Evolutionary conservation across 2,329 filamentous ascomycete species (phyloP).

Genomic region (Phaeophleospora eucalypticola): DNA sequence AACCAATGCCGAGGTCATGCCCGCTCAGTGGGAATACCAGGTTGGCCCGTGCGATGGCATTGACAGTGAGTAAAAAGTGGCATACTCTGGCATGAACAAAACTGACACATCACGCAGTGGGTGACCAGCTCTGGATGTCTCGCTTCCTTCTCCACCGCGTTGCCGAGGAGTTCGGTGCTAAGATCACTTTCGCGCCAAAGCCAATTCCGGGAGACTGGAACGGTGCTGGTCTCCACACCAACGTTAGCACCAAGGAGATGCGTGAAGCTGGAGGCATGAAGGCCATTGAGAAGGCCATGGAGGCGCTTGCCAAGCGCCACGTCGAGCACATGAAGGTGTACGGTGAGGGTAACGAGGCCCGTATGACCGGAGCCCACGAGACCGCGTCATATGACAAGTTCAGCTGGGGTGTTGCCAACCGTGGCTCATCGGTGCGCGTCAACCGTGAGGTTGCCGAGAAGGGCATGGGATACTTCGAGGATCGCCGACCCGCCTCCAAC

Average conservation of each 20-base stretch:
- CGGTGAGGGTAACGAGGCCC: slow-evolving; percentile 90
- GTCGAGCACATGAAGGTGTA: slow-evolving; percentile 74
- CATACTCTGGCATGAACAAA: not conserved
- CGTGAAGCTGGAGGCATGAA: slow-evolving; percentile 92
- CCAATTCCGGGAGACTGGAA: slow-evolving; percentile 96
- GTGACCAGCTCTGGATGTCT: slow-evolving; percentile 93
- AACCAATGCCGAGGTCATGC: slow-evolving; percentile 99
- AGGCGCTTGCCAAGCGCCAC: slow-evolving; percentile 49
- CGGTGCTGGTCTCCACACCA: slow-evolving; percentile 87
- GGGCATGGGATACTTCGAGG: slow-evolving; percentile 91
- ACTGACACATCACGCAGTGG: slow-evolving; percentile 53
- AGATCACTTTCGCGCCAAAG: slow-evolving; percentile 94
- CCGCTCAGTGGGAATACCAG: slow-evolving; percentile 97
- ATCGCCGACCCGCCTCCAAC: slow-evolving; percentile 66
- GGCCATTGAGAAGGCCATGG: slow-evolving; percentile 75
- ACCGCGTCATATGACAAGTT: slow-evolving; percentile 92
- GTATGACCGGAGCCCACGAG: slow-evolving; percentile 91
- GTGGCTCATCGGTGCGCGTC: slow-evolving; percentile 89
- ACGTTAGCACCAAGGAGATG: slow-evolving; percentile 89
- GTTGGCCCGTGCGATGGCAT: slow-evolving; percentile 88
- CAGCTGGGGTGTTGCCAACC: slow-evolving; percentile 91
- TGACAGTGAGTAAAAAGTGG: slow-evolving; percentile 59
- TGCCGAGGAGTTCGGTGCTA: slow-evolving; percentile 92
- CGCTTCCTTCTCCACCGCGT: slow-evolving; percentile 86
- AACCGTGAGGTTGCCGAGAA: slow-evolving; percentile 79